Conservation (phyloP, 2,329 filamentous ascomycete genomes). For the Berkeleyomyces rouxiae region DNA sequence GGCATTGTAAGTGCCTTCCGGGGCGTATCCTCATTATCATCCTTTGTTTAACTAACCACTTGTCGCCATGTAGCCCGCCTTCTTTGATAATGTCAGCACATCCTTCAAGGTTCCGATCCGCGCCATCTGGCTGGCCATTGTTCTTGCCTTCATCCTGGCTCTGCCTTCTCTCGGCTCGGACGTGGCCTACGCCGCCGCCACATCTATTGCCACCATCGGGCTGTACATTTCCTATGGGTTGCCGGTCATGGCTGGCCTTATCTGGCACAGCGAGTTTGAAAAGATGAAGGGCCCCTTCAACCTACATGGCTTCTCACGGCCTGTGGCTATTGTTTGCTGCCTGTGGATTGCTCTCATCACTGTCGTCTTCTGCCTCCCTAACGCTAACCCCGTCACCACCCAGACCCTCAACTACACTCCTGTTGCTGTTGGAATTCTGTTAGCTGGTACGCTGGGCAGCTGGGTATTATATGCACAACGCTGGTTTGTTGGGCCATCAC, state of each 20-base stretch:
- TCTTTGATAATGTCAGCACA: conserved; percentile 37
- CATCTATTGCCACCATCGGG: conserved; percentile 41
- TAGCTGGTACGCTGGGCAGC: conserved; percentile 27
- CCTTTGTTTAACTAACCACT: background rate
- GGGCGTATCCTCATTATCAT: background rate
- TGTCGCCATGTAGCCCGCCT: conserved; percentile 22
- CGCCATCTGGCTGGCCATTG: conserved; percentile 38
- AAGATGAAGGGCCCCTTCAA: conserved; percentile 39
- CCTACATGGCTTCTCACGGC: conserved; percentile 28
- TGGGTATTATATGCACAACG: conserved; percentile 36
- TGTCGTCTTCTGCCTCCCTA: conserved; percentile 40
- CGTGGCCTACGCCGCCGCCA: conserved; percentile 41
- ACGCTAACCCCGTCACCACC: conserved; percentile 36
- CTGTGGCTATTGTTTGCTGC: conserved; percentile 30
- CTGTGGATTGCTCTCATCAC: conserved; percentile 38
- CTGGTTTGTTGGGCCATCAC: conserved; percentile 41
- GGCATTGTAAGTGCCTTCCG: conserved; percentile 25
- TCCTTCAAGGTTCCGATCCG: conserved; percentile 33
- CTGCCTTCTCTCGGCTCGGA: conserved; percentile 36
- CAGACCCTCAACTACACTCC: conserved; percentile 43
- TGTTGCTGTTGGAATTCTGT: conserved; percentile 41
- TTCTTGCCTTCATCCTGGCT: conserved; percentile 36
- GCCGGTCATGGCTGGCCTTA: conserved; percentile 36
- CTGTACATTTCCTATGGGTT: conserved; percentile 42
- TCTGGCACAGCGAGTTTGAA: conserved; percentile 33